Conservation (phyloP, 78 protist genomes). For the Dictyostelium brefeldianum region DNA sequence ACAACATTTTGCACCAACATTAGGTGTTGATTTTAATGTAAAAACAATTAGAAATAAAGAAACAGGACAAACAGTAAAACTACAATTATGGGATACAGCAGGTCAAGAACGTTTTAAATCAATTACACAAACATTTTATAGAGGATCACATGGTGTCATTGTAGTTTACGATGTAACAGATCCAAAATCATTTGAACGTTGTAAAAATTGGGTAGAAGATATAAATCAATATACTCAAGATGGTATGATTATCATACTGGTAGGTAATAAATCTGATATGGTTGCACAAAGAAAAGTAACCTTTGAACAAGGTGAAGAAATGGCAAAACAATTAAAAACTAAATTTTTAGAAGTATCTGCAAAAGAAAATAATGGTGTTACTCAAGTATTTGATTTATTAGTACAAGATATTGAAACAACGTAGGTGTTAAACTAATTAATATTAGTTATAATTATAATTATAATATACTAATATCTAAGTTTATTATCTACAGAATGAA, state of each 20-base stretch:
- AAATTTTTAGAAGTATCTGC: conserved; percentile 63
- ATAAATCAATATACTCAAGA: conserved; percentile 49
- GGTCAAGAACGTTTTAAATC: conserved; percentile 92
- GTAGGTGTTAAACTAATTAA: conserved; percentile 10
- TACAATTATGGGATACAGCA: conserved; percentile 87
- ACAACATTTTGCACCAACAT: conserved; percentile 69
- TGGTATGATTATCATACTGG: conserved; percentile 76
- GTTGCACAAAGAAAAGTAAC: conserved; percentile 55
- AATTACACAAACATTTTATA: conserved; percentile 86
- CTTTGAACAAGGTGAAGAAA: conserved; percentile 58
- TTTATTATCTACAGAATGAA: conserved; percentile 14
- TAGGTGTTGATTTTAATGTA: conserved; percentile 76
- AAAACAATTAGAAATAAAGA: conserved; percentile 74
- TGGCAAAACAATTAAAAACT: conserved; percentile 53
- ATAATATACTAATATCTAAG: not conserved
- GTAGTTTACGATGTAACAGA: conserved; percentile 65
- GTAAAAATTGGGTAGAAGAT: conserved; percentile 64
- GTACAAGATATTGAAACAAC: conserved; percentile 73
- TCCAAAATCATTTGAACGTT: conserved; percentile 65
- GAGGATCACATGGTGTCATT: conserved; percentile 70
- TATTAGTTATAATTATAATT: not conserved
- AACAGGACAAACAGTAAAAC: conserved; percentile 71
- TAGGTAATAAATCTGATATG: conserved; percentile 70
- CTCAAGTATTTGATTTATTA: conserved; percentile 53
- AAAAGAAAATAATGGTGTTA: conserved; percentile 70